phyloP scores from a whole-genome alignment of 495 filamentous ascomycete genomes.

The Aspergillus funiculosus region DNA sequence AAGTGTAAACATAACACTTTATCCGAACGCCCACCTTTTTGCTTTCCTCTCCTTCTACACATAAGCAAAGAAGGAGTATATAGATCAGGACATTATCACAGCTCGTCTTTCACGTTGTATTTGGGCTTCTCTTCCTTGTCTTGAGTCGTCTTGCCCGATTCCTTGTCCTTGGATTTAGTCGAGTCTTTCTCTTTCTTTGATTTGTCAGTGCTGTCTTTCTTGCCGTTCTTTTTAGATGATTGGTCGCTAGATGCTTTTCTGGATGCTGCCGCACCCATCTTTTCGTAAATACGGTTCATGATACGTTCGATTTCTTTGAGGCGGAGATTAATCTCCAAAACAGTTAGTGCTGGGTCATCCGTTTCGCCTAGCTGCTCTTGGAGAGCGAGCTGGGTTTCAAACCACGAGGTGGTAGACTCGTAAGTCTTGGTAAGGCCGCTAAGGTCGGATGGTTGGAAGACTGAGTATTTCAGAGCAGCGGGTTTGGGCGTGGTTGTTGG shows the following conservation, averaged over 20 bases:
- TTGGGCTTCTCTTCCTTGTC: slow-evolving; percentile 23
- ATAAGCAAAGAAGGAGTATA: neutral
- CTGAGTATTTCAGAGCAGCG: slow-evolving; percentile 36
- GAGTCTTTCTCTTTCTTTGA: slow-evolving; percentile 28
- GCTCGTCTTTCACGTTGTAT: slow-evolving; percentile 37
- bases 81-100: slow-evolving; percentile 25
- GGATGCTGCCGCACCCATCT: slow-evolving; percentile 36
- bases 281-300: slow-evolving; percentile 62
- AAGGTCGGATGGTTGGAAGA: slow-evolving; percentile 52
- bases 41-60: neutral
- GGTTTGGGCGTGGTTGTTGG: slow-evolving; percentile 29
- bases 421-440: slow-evolving; percentile 34
- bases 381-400: slow-evolving; percentile 56
- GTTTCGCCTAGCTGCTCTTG: slow-evolving; percentile 63
- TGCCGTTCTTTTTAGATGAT: slow-evolving; percentile 46
- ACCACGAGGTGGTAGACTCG: slow-evolving; percentile 51
- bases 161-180: slow-evolving; percentile 21
- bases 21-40: slow-evolving; percentile 12
- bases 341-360: slow-evolving; percentile 63
- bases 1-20: slow-evolving; percentile 11
- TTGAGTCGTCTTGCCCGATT: no score
- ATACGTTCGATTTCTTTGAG: slow-evolving; percentile 61
- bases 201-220: slow-evolving; percentile 47
- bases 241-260: slow-evolving; percentile 26
- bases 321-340: slow-evolving; percentile 55